Evolutionary conservation across 805 yeast species (phyloP).

Genomic region (Debaryomyces hansenii): DNA sequence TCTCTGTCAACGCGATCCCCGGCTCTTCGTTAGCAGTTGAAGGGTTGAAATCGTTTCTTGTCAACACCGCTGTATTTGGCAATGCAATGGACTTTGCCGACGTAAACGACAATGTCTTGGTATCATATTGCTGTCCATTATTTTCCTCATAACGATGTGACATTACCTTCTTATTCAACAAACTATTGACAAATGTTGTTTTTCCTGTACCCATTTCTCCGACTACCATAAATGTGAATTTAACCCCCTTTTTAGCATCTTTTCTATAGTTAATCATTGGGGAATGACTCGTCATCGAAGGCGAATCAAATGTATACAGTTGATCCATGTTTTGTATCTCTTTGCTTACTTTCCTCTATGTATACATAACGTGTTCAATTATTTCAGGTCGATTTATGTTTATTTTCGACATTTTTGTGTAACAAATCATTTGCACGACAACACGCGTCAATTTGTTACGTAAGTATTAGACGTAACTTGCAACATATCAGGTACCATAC

Average conservation of each 20-base stretch:
- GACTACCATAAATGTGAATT: constrained; percentile 70
- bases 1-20: constrained; percentile 72
- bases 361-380: constrained; percentile 1
- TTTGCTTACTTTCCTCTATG: background rate
- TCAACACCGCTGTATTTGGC: constrained; percentile 54
- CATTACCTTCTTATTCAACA: constrained; percentile 61
- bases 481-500: too few species aligned
- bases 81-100: constrained; percentile 55
- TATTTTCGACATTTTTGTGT: constrained; percentile 3
- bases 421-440: background rate
- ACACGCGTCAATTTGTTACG: background rate
- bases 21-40: constrained; percentile 62
- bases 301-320: constrained; percentile 25
- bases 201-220: constrained; percentile 80
- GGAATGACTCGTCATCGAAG: constrained; percentile 26
- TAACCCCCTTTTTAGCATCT: constrained; percentile 71
- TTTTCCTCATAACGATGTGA: constrained; percentile 54
- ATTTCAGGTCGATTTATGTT: background rate
- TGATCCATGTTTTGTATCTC: constrained; percentile 16
- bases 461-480: background rate
- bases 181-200: constrained; percentile 69
- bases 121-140: constrained; percentile 21
- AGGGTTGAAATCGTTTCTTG: constrained; percentile 61
- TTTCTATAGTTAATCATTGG: constrained; percentile 56
- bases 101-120: constrained; percentile 58